phyloP scores from a whole-genome alignment of 768 basidiomycete species.

The Hericium rajendrae region DNA sequence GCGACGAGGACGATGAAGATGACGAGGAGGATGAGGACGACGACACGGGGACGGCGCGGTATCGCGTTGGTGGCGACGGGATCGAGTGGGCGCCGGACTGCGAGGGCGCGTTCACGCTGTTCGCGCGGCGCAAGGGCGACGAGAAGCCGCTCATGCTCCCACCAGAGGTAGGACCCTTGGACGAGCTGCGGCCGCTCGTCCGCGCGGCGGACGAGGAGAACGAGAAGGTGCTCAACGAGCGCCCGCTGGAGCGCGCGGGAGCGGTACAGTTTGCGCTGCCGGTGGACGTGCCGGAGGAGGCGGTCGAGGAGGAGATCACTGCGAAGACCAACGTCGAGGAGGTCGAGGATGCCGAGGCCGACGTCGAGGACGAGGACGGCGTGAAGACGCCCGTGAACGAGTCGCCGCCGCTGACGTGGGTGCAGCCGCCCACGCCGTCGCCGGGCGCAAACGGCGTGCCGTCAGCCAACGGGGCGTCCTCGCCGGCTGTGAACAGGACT shows the following conservation, averaged over 20 bases:
- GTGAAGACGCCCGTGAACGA: too few relatives aligned
- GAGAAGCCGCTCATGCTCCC: slow-evolving; percentile 8
- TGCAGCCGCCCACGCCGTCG: background rate
- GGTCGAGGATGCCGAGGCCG: slow-evolving; percentile 5
- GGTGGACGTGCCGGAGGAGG: background rate
- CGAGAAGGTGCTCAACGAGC: background rate
- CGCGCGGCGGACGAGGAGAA: slow-evolving; percentile 1
- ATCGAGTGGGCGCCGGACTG: slow-evolving; percentile 47
- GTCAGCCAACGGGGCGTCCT: background rate
- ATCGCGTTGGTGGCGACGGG: slow-evolving; percentile 25
- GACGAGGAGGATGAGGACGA: background rate
- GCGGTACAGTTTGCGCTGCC: background rate
- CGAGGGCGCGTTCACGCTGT: slow-evolving; percentile 22
- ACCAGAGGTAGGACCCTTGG: slow-evolving; percentile 35
- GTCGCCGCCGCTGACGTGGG: too few relatives aligned
- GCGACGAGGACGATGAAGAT: slow-evolving; percentile 11
- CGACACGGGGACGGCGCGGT: slow-evolving; percentile 1
- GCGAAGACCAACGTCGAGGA: too few relatives aligned
- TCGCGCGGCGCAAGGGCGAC: slow-evolving; percentile 1
- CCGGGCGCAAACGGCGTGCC: too few relatives aligned
- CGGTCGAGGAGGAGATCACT: slow-evolving; percentile 7
- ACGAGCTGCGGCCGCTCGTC: slow-evolving; percentile 26
- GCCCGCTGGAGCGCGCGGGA: background rate
- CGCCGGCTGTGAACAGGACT: background rate
- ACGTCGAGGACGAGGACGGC: slow-evolving; percentile 10